These are phyloP conservation scores for Saturnispora besseyi DNA, from an alignment of 805 yeast genomes.

Conservation along the genomic window DNA sequence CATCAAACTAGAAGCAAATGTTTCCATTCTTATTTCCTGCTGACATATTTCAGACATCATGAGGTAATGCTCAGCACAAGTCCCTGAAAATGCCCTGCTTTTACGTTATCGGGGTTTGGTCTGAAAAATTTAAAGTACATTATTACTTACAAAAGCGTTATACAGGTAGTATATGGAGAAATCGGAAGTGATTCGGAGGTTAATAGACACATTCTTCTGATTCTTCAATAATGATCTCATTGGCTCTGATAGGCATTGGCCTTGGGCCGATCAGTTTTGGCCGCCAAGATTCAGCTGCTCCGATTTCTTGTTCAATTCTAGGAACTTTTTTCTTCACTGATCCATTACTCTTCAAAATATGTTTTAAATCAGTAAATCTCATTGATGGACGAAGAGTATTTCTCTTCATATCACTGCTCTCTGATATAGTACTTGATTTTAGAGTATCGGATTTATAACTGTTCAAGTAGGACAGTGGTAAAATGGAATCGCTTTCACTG, in stretches of 20 bases:
- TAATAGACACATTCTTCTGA: not conserved
- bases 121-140: too few relatives aligned
- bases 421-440: too few relatives aligned
- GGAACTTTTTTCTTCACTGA: not conserved
- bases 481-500: not conserved
- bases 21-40: not conserved
- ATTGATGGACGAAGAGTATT: conserved; percentile 3
- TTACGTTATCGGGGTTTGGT: not conserved
- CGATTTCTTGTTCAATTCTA: not conserved
- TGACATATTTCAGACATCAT: not conserved
- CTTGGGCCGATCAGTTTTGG: conserved; percentile 6
- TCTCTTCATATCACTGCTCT: conserved; percentile 12
- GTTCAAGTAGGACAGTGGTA: not conserved
- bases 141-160: too few relatives aligned
- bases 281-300: conserved; percentile 5
- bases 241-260: conserved; percentile 4
- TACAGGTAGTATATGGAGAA: not conserved
- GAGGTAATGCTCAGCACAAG: not conserved
- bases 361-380: conserved; percentile 6
- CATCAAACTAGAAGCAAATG: not conserved
- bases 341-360: conserved; percentile 6
- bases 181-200: not conserved
- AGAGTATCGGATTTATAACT: not conserved
- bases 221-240: not conserved
- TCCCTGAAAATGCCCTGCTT: not conserved